Conservation (phyloP, 2,329 filamentous ascomycete species). For the Alternaria hordeiaustralica region DNA sequence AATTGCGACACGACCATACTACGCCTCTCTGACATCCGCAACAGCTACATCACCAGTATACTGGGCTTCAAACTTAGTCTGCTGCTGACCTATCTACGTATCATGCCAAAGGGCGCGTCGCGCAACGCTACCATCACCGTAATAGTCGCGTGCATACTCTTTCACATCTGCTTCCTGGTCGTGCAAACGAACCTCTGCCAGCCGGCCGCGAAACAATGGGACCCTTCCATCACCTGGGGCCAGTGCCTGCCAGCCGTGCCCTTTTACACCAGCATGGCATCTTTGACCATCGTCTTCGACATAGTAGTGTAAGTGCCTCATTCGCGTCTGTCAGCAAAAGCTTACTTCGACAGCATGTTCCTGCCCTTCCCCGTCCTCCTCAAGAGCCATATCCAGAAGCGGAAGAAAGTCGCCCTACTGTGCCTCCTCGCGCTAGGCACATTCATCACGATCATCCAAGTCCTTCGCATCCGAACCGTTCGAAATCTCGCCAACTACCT, state of each 20-base stretch:
- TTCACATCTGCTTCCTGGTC: conserved; percentile 18
- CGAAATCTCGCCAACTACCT: conserved; percentile 22
- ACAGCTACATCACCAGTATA: conserved; percentile 23
- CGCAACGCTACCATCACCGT: conserved; percentile 13
- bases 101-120: conserved; percentile 21
- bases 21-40: not conserved
- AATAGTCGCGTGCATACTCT: conserved; percentile 16
- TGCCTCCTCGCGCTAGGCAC: conserved; percentile 18
- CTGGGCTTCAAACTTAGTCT: conserved; percentile 24
- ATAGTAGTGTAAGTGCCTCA: conserved; percentile 11
- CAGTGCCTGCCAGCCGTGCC: conserved; percentile 19
- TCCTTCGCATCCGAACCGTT: conserved; percentile 19
- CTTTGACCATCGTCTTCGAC: conserved; percentile 18
- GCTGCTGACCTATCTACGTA: conserved; percentile 19
- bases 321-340: not conserved
- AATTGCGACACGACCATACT: not conserved
- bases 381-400: conserved; percentile 17
- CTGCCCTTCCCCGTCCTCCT: conserved; percentile 21
- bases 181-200: conserved; percentile 22
- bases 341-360: conserved; percentile 14
- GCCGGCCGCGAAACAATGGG: conserved; percentile 22
- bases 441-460: conserved; percentile 25
- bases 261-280: conserved; percentile 23
- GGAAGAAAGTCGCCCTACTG: conserved; percentile 16
- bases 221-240: conserved; percentile 15